Evolutionary conservation across 768 basidiomycete genomes (phyloP).

Genomic region (Phallus indusiatus): DNA sequence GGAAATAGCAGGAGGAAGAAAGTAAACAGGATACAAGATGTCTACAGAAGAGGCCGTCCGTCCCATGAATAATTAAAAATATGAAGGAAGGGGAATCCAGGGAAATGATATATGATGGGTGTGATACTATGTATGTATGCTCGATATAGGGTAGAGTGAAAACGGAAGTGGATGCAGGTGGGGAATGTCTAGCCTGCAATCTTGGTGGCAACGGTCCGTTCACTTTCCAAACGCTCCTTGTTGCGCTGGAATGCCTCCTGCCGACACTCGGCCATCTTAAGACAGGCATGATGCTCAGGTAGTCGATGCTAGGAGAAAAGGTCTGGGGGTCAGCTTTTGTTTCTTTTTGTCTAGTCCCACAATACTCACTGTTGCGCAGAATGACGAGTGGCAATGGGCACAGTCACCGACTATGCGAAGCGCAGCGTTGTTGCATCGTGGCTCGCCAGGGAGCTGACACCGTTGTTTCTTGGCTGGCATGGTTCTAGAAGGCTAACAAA

Average conservation of each 20-base stretch:
- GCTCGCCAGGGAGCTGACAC: slow-evolving; percentile 57
- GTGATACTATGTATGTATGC: slow-evolving; percentile 1
- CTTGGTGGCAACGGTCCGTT: slow-evolving; percentile 80
- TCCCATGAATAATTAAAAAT: slow-evolving; percentile 35
- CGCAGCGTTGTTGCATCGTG: slow-evolving; percentile 67
- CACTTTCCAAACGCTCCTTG: slow-evolving; percentile 80
- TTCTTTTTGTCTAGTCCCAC: neutral
- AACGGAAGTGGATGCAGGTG: slow-evolving; percentile 6
- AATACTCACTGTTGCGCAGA: slow-evolving; percentile 63
- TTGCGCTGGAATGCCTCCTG: slow-evolving; percentile 84
- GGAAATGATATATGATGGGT: neutral
- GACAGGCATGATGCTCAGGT: slow-evolving; percentile 81
- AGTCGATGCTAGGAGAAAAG: slow-evolving; percentile 67
- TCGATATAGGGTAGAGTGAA: neutral
- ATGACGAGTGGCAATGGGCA: slow-evolving; percentile 66
- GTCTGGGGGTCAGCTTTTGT: neutral
- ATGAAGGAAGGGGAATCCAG: slow-evolving; percentile 8
- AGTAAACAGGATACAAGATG: neutral
- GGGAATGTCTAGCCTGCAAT: slow-evolving; percentile 41
- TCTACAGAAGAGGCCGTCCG: slow-evolving; percentile 4
- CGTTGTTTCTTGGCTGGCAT: slow-evolving; percentile 79
- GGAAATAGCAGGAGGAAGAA: neutral
- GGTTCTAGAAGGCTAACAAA: slow-evolving; percentile 4
- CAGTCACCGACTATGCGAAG: slow-evolving; percentile 82
- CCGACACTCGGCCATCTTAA: slow-evolving; percentile 73